Conservation (phyloP, 1,139 yeast genomes). For the Yamadazyma kanchanaburiensis region DNA sequence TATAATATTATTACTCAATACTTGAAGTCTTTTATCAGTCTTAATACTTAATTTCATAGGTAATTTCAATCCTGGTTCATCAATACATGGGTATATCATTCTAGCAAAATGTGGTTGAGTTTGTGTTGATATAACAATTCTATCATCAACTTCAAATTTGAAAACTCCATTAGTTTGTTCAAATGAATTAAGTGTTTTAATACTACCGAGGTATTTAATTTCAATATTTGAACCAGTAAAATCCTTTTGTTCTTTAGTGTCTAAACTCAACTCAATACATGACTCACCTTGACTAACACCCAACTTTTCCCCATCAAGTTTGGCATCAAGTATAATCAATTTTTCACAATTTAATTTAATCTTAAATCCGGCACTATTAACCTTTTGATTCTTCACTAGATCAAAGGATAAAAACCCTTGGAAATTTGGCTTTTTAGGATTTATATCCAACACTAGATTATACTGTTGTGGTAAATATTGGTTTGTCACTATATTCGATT, state of each 20-base stretch:
- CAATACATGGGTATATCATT: conserved; percentile 61
- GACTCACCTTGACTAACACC: conserved; percentile 4
- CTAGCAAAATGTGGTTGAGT: conserved; percentile 66
- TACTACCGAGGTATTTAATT: conserved; percentile 48
- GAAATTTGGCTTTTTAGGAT: conserved; percentile 12
- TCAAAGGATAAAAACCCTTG: conserved; percentile 5
- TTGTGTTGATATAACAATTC: conserved; percentile 62
- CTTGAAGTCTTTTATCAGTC: conserved; percentile 43
- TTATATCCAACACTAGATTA: conserved; percentile 7
- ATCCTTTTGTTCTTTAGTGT: conserved; percentile 1
- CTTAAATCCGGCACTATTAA: conserved; percentile 2
- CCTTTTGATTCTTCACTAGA: conserved; percentile 2
- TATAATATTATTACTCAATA: conserved; percentile 43
- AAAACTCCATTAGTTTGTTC: conserved; percentile 66
- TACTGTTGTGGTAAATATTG: conserved; percentile 9
- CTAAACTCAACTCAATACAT: conserved; percentile 1
- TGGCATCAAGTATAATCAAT: conserved; percentile 12
- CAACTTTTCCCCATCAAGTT: conserved; percentile 6
- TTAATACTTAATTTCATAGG: conserved; percentile 46
- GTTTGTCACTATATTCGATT: conserved; percentile 6
- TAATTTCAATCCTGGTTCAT: conserved; percentile 56
- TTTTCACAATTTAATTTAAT: conserved; percentile 9
- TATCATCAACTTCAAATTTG: conserved; percentile 55
- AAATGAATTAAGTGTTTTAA: conserved; percentile 53
- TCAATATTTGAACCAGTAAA: conserved; percentile 2